These are phyloP conservation scores for Talaromyces sp. DNA, from an alignment of 2,329 filamentous ascomycete species.

Conservation along the genomic window DNA sequence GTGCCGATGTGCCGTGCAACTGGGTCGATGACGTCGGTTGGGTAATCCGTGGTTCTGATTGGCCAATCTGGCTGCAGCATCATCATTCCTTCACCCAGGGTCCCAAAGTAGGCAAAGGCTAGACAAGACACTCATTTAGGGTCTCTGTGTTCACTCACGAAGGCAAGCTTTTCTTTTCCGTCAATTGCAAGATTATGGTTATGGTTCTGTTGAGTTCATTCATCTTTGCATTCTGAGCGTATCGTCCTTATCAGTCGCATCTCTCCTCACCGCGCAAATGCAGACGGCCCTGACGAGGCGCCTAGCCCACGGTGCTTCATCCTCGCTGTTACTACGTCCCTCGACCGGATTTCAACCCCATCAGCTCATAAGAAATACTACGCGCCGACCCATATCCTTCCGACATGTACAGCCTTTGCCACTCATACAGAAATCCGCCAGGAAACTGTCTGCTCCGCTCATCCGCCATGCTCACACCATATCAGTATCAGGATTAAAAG, in stretches of 20 bases:
- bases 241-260: neutral
- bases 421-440: slow-evolving; percentile 12
- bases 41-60: neutral
- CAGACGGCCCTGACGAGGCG: slow-evolving; percentile 16
- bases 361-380: neutral
- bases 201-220: slow-evolving; percentile 10
- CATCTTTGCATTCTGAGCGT: slow-evolving; percentile 4
- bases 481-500: slow-evolving; percentile 32
- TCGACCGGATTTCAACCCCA: slow-evolving; percentile 1
- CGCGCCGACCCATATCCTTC: slow-evolving; percentile 13
- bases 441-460: slow-evolving; percentile 20
- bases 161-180: neutral
- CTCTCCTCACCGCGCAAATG: slow-evolving; percentile 8
- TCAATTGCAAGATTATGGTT: slow-evolving; percentile 11
- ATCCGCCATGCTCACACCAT: slow-evolving; percentile 24
- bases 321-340: slow-evolving; percentile 5
- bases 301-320: slow-evolving; percentile 3
- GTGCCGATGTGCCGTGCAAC: neutral
- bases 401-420: slow-evolving; percentile 16
- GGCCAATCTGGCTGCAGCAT: neutral
- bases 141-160: neutral
- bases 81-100: neutral
- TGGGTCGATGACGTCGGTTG: slow-evolving; percentile 2
- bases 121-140: neutral
- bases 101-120: neutral